Evolutionary conservation across 257 asterid species (phyloP).

Genomic region (Nicotiana paniculata): DNA sequence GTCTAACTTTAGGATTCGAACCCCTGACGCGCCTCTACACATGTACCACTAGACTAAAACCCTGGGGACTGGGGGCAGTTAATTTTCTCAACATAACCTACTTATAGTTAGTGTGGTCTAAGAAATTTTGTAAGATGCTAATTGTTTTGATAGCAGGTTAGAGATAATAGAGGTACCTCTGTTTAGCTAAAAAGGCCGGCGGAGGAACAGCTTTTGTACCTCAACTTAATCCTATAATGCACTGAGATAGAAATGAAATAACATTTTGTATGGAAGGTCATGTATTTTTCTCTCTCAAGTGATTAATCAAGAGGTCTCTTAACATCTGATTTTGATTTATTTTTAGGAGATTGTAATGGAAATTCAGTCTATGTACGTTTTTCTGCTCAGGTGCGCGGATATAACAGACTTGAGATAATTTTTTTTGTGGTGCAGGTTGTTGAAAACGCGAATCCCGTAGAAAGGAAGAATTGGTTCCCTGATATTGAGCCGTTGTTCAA

Average conservation of each 20-base stretch:
- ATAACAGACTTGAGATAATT: background rate
- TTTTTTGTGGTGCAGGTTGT: conserved; percentile 52
- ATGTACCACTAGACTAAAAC: too few relatives aligned
- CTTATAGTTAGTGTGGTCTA: too few relatives aligned
- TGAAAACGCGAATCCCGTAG: conserved; percentile 70
- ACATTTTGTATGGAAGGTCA: background rate
- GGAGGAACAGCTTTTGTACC: background rate
- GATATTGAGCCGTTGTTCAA: conserved; percentile 95
- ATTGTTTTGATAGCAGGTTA: too few relatives aligned
- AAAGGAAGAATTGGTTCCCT: conserved; percentile 89
- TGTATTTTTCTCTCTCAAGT: background rate
- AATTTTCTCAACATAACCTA: too few relatives aligned
- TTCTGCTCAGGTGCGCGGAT: background rate
- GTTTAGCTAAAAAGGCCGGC: too few relatives aligned
- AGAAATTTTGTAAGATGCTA: too few relatives aligned
- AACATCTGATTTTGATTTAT: background rate
- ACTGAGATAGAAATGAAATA: background rate
- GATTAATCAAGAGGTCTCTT: background rate
- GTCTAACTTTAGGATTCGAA: too few relatives aligned
- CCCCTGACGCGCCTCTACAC: too few relatives aligned
- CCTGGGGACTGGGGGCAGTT: too few relatives aligned
- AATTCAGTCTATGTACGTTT: background rate
- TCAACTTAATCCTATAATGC: background rate
- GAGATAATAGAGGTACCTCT: too few relatives aligned
- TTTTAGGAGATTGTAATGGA: background rate